Evolutionary conservation across 768 basidiomycete genomes (phyloP), one percentile per base, ranked within the genome.

Genomic region (Daedaleopsis sinensis): DNA sequence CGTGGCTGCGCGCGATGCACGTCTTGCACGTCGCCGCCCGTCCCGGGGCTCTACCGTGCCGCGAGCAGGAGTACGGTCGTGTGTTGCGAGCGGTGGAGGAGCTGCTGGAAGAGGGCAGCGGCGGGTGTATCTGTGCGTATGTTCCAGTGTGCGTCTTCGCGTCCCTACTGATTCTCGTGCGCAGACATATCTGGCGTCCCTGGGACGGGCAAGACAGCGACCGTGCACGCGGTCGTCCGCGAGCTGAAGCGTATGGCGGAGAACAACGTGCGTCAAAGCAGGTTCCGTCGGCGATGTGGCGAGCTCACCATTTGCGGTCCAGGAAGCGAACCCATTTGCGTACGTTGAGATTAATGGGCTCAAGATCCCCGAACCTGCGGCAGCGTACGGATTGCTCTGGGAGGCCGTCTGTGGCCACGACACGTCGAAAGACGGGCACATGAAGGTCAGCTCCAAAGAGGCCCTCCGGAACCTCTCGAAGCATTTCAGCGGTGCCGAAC

Each of bases 151-250:
- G 35, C 2, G 6, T 15, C 23, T 18, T 21, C 19, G 35, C 21
- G 49, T 21, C 7, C 24, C 32, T 19, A 7, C n/a, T 1, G 15
- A 21, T n/a, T n/a, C 55, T 16, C 8, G 27, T 60, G 15, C 10
- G 18, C 56, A 98, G 96, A 98, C 74, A 97, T 98, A 51, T 95
- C 96, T 8, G 96, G 97, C 10, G 94, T 98, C 8, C 97, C 96
- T n/a, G 96, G 97, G 8, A 98, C 96, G 2, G 96, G 97, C 10
- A 99, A 98, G 77, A 99, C 97, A 0, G 97, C 97, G 0, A 98
- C 97, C 0, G 95, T 98, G 0, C 96, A 98, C 68, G 91, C 91
- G 0, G 90, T 97, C 24, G 85, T 98, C 36, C 84, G 92, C 39
- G 93, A 96, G 71, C 80, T 98, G 12, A 95, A 93, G 70, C 82